Conservation (phyloP, 305 asterid genomes). For the Solanum hybrid region DNA sequence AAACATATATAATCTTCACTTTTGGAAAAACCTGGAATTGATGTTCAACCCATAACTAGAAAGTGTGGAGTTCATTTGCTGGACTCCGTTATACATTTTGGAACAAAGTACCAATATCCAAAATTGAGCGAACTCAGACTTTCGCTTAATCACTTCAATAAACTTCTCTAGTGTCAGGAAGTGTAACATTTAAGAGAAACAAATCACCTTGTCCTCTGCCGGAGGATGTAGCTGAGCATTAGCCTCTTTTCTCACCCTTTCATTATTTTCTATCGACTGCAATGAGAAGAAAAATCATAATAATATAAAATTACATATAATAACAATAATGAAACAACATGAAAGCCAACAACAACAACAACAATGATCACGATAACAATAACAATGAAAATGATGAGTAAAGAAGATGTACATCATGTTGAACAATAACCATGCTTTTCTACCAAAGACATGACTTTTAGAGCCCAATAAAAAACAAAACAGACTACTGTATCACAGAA, state of each 20-base stretch:
- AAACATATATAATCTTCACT: background rate
- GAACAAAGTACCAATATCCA: background rate
- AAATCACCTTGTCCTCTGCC: conserved; percentile 66
- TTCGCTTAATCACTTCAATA: background rate
- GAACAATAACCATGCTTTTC: background rate
- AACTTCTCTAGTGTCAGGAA: background rate
- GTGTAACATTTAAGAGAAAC: conserved; percentile 7
- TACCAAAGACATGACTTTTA: background rate
- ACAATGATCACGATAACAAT: background rate
- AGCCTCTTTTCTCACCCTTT: conserved; percentile 64
- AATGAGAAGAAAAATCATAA: conserved; percentile 12
- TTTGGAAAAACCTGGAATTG: background rate
- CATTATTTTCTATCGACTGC: conserved; percentile 75
- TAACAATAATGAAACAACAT: conserved; percentile 7
- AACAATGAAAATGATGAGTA: background rate
- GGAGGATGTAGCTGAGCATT: conserved; percentile 38
- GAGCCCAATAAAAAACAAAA: background rate
- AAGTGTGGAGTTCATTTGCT: background rate
- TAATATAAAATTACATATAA: background rate
- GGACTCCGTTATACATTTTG: background rate
- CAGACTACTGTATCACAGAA: background rate
- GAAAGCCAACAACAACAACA: background rate
- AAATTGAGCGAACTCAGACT: background rate
- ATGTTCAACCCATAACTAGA: background rate
- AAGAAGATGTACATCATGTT: background rate